Base-by-base conservation (phyloP, 306 rosid species). In the Quercus cerris region DNA sequence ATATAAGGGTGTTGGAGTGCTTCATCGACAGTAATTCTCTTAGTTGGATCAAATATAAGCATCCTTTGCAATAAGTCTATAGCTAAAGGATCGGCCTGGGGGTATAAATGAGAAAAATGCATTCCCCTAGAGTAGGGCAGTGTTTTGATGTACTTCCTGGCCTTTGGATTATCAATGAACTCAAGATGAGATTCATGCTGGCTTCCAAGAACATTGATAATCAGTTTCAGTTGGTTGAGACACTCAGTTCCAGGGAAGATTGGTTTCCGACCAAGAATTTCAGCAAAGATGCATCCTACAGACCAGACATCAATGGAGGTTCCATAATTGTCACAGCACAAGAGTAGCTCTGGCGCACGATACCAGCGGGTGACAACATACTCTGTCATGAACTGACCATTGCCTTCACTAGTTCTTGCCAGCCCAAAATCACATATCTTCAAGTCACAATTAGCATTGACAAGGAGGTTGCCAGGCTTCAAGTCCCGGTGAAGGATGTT, bases 291-390 rank as follows among this genome's bases (percentile, higher is more conserved):
- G 82, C 98, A 94, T 79, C 98, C 97, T 11, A 91, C 95, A 27
- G 97, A 92, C 98, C 98, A 94, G 13, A 92, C 87, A n/a, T 92
- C 97, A 18, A 94, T 92, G 58, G 97, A 92, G 56, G 94, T 86
- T 78, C 98, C 98, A 28, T 94, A 94, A 82, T 85, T 89, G 85
- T 91, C 92, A 77, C 94, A 91, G 75, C 91, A 73, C 56, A 94
- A 72, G 10, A 94, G 90, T 63, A 94, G 91, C 88, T 94, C 98
- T 0, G 97, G 98, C 8, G 98, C 97, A 6, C 98, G 97, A 62
- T 94, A 91, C 97, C 97, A 92, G 28, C 97, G 94, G 30, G 98
- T 89, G 79, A 92, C 97, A 66, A 94, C 97, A 83, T 94, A 92
- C 84, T 92, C 97, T 25, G 97, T 94, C 97, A 94, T 91, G 82